phyloP scores from a whole-genome alignment of 2,329 filamentous ascomycete species.

The Fusarium brevicatenulatum region DNA sequence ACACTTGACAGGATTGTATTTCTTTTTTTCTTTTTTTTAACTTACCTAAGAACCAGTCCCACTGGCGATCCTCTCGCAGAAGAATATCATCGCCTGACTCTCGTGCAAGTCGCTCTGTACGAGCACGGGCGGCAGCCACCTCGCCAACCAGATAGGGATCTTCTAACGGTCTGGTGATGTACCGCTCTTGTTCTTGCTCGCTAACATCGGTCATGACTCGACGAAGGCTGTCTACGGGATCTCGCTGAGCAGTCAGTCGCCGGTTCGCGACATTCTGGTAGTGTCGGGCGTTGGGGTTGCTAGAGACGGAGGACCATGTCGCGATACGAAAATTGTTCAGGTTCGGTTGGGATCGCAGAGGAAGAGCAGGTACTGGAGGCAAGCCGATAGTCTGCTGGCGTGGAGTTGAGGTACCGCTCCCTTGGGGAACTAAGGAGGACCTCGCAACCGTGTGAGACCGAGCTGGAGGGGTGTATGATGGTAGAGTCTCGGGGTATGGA shows the following conservation, averaged over 20 bases:
- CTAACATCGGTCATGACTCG: conserved; percentile 35
- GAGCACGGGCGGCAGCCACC: conserved; percentile 67
- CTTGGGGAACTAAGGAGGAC: conserved; percentile 36
- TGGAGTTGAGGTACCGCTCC: conserved; percentile 41
- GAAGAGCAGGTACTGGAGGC: conserved; percentile 59
- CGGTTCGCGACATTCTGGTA: conserved; percentile 73
- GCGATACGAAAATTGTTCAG: conserved; percentile 66
- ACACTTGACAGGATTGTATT: not conserved
- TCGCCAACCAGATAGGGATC: conserved; percentile 76
- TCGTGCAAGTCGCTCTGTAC: conserved; percentile 65
- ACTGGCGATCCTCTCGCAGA: conserved; percentile 65
- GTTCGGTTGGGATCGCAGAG: conserved; percentile 53
- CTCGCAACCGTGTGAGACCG: conserved; percentile 25
- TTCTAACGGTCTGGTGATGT: conserved; percentile 64
- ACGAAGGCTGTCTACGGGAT: conserved; percentile 45
- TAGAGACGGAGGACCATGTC: conserved; percentile 68
- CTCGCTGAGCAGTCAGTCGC: conserved; percentile 61
- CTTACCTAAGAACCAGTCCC: conserved; percentile 70
- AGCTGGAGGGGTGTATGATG: conserved; percentile 59
- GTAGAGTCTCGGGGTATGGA: conserved; percentile 58
- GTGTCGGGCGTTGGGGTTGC: conserved; percentile 65
- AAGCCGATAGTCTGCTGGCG: conserved; percentile 56
- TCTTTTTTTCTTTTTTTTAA: conserved; percentile 15
- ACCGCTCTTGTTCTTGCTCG: conserved; percentile 30
- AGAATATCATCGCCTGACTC: conserved; percentile 66